Base-by-base conservation (phyloP, 2,329 filamentous ascomycete species). In the Pyrenochaeta sp. region DNA sequence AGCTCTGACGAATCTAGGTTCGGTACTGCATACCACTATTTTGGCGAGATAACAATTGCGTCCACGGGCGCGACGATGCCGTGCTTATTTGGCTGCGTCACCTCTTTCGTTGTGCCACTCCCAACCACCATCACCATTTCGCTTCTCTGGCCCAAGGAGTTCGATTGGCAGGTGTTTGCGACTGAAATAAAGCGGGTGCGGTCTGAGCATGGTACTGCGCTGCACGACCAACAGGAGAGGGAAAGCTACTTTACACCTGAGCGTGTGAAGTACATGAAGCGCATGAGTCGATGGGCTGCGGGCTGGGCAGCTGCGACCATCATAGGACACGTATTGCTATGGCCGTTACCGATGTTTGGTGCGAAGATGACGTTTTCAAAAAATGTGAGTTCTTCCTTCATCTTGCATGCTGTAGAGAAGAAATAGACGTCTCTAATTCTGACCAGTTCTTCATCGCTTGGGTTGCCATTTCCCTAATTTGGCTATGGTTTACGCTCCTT, bases 301-400 rank as follows among this genome's bases (percentile, higher is more conserved):
- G 71, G 78, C 7, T 84, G 83, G 83, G 77, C 82, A 0, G 59
- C 77, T 0, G 82, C 81, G 0, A 85, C 83, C 0, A 85, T 85
- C 51, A 54, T 85, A 0, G 83, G 83, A 0, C 83, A 85, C 51
- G 84, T 81, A 82, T 81, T 85, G 1, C 57, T 85, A 2, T 86
- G 83, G 83, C 84, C 84, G 0, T 71, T 85, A 44, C 83, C 83
- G 0, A 86, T 85, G 82, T 85, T 85, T 61, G 84, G 77, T 78
- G 13, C 84, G 6, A 51, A 51, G 37, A 51, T 51, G 49, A 85
- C 56, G 71, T 84, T 0, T 84, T 84, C 61, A 73, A 74, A 2
- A 80, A 81, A 51, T 57, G 40, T 44, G 13, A 44, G 40, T 44
- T 19, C 22, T 44, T 44, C 7, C 7, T 25, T 28, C 36, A n/a